Evolutionary conservation across 805 yeast species (phyloP), one percentile per base, ranked within the genome.

Genomic region (Candida michaelii): DNA sequence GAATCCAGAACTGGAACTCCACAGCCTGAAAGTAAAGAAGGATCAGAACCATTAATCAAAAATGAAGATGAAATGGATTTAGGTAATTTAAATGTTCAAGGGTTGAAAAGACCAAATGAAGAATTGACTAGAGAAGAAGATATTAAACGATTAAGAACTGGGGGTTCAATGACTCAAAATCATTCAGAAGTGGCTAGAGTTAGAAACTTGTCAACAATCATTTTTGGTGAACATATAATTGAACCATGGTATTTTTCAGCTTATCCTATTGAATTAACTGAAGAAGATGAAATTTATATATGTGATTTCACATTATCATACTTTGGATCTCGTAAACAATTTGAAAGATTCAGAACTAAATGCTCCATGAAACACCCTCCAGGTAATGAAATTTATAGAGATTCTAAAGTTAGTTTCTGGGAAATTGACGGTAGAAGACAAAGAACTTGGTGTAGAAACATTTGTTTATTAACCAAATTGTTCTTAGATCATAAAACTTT

Each of bases 181-280:
- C 74, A 77, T 46, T 84, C 83, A 47, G 98, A 91, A 57, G 86
- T 91, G 17, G 89, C 98, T 0, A 75, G 93, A 43, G 97, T 93
- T 36, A 77, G 98, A 52, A 93, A 93, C 58, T 73, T 93, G 48
- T 73, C 78, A 36, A 76, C 79, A 42, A 79, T 93, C 4, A 83
- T 88, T 3, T 80, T 93, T 66, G 99, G 99, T 1, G 85, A 84
- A 49, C 89, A 82, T 62, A 85, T 86, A 52, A 89, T 93, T 40
- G 99, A 93, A 61, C 99, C 99, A 2, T 93, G 99, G 99, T 93
- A 93, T 65, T 93, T 93, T 57, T 86, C 96, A 1, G 98, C 99
- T 1, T 93, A 93, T 61, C 99, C 99, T 0, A 74, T 89, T 12
- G 99, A 93, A 59, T 74, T 89, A 43, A 89, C 97, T 0, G 98